A percentile compares a stretch with the other conserved stretches of the same genome.
These are phyloP conservation scores for Oryza meyeriana DNA, from an alignment of 176 grass and related monocot genomes.

Conservation along the genomic window DNA sequence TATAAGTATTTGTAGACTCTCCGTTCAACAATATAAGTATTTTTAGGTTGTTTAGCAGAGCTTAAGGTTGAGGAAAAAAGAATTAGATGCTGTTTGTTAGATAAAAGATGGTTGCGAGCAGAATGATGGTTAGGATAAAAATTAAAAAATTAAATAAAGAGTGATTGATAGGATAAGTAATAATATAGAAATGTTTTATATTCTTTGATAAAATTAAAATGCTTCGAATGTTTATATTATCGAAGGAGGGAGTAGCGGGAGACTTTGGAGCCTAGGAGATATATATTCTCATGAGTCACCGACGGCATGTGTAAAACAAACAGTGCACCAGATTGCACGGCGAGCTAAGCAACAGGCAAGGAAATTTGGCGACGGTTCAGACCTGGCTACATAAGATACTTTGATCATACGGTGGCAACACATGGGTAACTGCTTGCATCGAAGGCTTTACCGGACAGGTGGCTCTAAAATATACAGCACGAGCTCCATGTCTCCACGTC, in stretches of 20 bases:
- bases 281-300: background rate
- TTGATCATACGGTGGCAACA: background rate
- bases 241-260: background rate
- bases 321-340: background rate
- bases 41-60: too few species aligned
- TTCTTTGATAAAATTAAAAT: too few species aligned
- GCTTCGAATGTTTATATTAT: too few species aligned
- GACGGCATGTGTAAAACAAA: background rate
- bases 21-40: too few species aligned
- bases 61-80: too few species aligned
- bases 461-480: slow-evolving; percentile 15
- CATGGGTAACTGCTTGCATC: background rate
- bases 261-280: background rate
- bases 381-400: background rate
- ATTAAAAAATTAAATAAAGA: too few species aligned
- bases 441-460: background rate
- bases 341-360: background rate
- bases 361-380: slow-evolving; percentile 1
- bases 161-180: too few species aligned
- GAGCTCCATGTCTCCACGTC: background rate
- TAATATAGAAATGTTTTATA: too few species aligned
- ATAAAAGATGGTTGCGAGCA: too few species aligned
- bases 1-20: too few species aligned
- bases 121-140: too few species aligned
- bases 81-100: too few species aligned